Conservation (phyloP, 2,329 filamentous ascomycete genomes). For the Coccinonectria pachysandricola region DNA sequence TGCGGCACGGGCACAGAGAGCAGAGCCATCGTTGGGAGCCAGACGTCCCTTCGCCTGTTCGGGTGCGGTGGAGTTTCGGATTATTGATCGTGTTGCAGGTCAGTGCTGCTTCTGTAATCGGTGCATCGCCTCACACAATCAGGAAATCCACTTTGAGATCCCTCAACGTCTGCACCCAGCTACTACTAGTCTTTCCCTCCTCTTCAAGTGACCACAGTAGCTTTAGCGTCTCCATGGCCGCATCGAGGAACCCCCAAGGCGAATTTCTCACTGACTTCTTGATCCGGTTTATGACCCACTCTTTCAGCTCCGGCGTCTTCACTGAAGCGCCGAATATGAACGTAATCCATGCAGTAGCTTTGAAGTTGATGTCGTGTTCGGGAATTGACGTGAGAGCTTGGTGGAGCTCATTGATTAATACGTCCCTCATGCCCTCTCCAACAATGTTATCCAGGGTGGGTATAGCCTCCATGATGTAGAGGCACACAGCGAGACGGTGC, state of each 20-base stretch:
- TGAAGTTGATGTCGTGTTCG: constrained; percentile 41
- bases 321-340: constrained; percentile 46
- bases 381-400: constrained; percentile 36
- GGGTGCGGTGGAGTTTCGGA: too few relatives aligned
- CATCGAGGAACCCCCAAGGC: constrained; percentile 40
- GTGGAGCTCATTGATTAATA: constrained; percentile 35
- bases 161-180: constrained; percentile 36
- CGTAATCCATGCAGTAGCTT: constrained; percentile 46
- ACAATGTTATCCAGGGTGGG: constrained; percentile 17
- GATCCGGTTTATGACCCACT: constrained; percentile 39
- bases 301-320: constrained; percentile 28
- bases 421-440: constrained; percentile 18
- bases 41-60: too few relatives aligned
- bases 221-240: constrained; percentile 34
- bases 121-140: constrained; percentile 25
- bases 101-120: not conserved
- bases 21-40: too few relatives aligned
- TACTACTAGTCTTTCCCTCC: constrained; percentile 17
- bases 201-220: constrained; percentile 32
- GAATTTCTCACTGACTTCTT: constrained; percentile 28
- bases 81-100: too few relatives aligned
- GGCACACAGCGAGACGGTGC: constrained; percentile 33
- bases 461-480: constrained; percentile 35
- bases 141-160: constrained; percentile 32
- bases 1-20: too few relatives aligned